Evolutionary conservation across 1,139 yeast species (phyloP), one percentile per base, ranked within the genome.

Genomic region (Petasospora fabianii): DNA sequence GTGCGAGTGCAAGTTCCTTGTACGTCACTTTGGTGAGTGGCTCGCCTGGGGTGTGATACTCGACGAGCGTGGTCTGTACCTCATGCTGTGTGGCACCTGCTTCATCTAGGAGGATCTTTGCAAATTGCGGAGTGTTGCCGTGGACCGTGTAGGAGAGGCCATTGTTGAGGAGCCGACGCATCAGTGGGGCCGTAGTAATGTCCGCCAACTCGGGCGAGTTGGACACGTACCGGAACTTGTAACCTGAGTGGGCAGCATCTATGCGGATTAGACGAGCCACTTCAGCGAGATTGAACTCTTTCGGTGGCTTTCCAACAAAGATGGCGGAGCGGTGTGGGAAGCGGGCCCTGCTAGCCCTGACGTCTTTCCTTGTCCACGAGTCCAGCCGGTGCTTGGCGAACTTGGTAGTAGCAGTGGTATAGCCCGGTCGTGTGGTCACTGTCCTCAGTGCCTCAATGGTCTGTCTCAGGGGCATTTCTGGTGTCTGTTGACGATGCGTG

Each of bases 91-190:
- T 6, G 12, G 11, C 26, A 10, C 8, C 34, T 9, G 20, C 28
- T 15, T 27, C 15, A 3, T 27, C 5, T 12, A 46, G 28, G 16
- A 41, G n/a, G 13, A 11, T 27, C 9, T 13, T 9, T 1, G 42
- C 30, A 21, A 38, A 46, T 10, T 38, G 30, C 7, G 46, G 44
- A 4, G 44, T 37, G 34, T 51, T 50, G 34, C 38, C 39, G 14
- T 41, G 42, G 5, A 47, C 46, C 4, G 48, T 44, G 30, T 42
- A 48, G 27, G 37, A 38, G 4, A 49, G 4, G 1, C 47, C 49
- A 24, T 52, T 50, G 43, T 47, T 52, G 35, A 50, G 27, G 8
- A 52, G 32, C 13, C 49, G 32, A 27, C 48, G 34, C 6, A 47
- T 15, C 21, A 38, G 14, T 8, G 53, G 50, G 10, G 46, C 24